Evolutionary conservation across 2,329 filamentous ascomycete genomes (phyloP).

Genomic region (Alternaria sp.): DNA sequence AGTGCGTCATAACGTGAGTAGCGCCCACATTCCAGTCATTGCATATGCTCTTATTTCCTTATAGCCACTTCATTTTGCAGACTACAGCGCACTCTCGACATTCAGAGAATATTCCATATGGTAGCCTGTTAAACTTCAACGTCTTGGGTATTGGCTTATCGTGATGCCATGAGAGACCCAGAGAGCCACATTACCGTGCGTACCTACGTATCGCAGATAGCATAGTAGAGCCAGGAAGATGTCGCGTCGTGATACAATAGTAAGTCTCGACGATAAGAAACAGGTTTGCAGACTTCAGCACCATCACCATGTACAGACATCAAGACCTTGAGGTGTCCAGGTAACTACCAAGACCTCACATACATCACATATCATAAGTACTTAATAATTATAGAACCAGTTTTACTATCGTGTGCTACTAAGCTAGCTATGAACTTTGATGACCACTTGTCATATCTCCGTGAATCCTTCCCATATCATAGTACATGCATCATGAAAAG

Average conservation of each 20-base stretch:
- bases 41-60: too few relatives aligned
- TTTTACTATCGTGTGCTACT: conserved; percentile 11
- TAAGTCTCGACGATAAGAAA: background rate
- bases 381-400: background rate
- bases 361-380: background rate
- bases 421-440: conserved; percentile 8
- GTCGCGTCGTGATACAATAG: background rate
- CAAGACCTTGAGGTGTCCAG: background rate
- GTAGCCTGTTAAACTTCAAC: background rate
- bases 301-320: background rate
- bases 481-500: background rate
- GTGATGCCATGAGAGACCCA: background rate
- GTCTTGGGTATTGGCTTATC: background rate
- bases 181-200: background rate
- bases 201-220: background rate
- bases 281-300: background rate
- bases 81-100: background rate
- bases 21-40: too few relatives aligned
- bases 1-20: too few relatives aligned
- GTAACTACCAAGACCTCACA: background rate
- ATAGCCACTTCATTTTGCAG: background rate
- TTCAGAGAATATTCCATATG: background rate
- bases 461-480: background rate
- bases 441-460: conserved; percentile 1
- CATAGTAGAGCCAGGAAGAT: background rate